Evolutionary conservation across 345 rosid genomes (phyloP), one percentile per base, ranked within the genome.

Genomic region (Eucalyptus urophylla): DNA sequence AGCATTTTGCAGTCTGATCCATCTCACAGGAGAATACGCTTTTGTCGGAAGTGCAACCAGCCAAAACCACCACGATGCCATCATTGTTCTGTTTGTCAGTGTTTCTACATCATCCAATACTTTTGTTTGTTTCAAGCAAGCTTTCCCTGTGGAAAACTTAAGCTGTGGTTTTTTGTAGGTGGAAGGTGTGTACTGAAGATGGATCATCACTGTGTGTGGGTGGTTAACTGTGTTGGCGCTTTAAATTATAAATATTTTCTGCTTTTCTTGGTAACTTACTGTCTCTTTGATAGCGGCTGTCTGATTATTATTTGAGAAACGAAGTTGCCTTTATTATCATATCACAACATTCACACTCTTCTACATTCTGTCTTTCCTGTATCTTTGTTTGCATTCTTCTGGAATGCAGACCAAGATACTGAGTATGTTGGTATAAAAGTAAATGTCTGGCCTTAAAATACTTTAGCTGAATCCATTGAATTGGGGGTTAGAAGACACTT

Each of bases 181-280:
- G 98, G 97, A 80, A 92, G 97, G 88, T 98, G 99, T 90, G 94
- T 96, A 76, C 95, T 98, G 86, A 98, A 97, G 94, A 98, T 98
- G 99, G 98, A 98, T 87, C 99, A 96, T 89, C 99, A 98, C 93
- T 98, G 99, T 90, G 98, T 98, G 49, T 98, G 99, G 99, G 99
- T 98, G 94, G 99, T 98, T 72, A 97, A 95, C 90, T 98, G 99
- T 89, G 99, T 98, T 53, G 99, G 99, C 40, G 99, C 98, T 5
- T 93, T 95, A 86, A 97, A 97, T 91, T 98, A 97, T 89, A 98
- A 98, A 94, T 97, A 95, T 86, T 98, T 98, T 87, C 97, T 98
- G 90, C 97, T 98, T 88, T 98, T 97, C 92, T 92, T 98, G 99
- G 99, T 97, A 93, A 90, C 97, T 92, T 86, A 89, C 54, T 69